Evolutionary conservation across 176 grass and related monocot genomes (phyloP).

Genomic region (Aegilops longissima): DNA sequence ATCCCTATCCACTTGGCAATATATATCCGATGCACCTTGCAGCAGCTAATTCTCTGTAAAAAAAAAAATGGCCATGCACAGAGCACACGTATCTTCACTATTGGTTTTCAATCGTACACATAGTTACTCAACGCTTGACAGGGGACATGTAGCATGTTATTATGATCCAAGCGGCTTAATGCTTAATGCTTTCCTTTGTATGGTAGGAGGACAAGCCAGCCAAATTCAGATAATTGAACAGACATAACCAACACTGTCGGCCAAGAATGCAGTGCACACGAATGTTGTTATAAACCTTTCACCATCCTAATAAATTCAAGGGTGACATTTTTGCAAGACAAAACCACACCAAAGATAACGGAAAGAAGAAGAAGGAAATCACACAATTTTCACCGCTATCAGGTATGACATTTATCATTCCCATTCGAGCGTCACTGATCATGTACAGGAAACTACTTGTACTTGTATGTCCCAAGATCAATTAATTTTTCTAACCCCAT

Average conservation of each 20-base stretch:
- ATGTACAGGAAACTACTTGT: slow-evolving; percentile 17
- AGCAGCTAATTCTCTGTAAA: neutral
- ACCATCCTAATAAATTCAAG: neutral
- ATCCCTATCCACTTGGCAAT: neutral
- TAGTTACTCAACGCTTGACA: too few species aligned
- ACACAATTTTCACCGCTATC: neutral
- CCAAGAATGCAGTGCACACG: neutral
- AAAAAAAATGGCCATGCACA: neutral
- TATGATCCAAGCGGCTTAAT: neutral
- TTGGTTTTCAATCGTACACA: too few species aligned
- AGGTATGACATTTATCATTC: neutral
- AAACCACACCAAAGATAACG: neutral
- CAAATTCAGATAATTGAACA: neutral
- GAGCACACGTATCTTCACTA: neutral
- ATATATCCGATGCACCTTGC: neutral
- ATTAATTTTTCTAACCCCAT: neutral
- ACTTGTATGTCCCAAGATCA: slow-evolving; percentile 2
- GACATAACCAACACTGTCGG: neutral
- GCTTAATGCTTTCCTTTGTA: too few species aligned
- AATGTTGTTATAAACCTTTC: neutral
- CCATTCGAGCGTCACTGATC: neutral
- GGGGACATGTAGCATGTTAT: too few species aligned
- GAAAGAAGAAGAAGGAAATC: neutral
- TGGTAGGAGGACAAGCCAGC: neutral
- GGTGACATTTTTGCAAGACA: neutral